Conservation (phyloP, 2,329 filamentous ascomycete species). For the Arthroderma sp. region DNA sequence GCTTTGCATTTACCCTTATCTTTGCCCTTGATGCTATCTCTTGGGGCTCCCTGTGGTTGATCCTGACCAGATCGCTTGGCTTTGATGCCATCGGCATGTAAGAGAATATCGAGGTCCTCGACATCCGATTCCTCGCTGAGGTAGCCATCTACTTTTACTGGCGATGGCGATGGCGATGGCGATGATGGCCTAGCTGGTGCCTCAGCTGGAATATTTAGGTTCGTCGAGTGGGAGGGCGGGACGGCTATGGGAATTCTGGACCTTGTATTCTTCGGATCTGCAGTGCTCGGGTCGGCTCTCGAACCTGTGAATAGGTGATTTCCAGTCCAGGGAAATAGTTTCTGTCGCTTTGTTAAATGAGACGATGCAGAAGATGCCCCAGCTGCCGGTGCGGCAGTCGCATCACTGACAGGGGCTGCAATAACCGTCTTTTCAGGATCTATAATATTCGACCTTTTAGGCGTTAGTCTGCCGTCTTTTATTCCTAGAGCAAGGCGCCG, state of each 20-base stretch:
- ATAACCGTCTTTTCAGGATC: background rate
- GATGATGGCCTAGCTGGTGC: background rate
- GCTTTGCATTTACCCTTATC: background rate
- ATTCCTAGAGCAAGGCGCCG: slow-evolving; percentile 22
- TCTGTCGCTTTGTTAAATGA: background rate
- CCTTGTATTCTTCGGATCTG: background rate
- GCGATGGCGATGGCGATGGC: too few relatives aligned
- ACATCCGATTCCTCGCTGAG: slow-evolving; percentile 38
- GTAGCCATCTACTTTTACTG: background rate
- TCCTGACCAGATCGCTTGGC: slow-evolving; percentile 5
- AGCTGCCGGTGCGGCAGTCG: too few relatives aligned
- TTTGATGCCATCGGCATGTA: slow-evolving; percentile 10
- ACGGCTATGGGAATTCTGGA: too few relatives aligned
- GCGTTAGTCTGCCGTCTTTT: background rate
- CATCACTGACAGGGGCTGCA: background rate
- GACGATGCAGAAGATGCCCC: background rate
- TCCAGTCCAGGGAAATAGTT: background rate
- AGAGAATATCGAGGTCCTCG: slow-evolving; percentile 36
- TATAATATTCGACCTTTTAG: background rate
- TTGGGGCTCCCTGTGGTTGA: background rate
- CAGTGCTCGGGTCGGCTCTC: background rate
- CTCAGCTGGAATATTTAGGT: background rate
- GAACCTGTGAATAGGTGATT: background rate
- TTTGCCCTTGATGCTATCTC: background rate
- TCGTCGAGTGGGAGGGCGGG: too few relatives aligned